Base-by-base conservation (phyloP, 2,329 filamentous ascomycete species). In the Lachnellula willkommii region DNA sequence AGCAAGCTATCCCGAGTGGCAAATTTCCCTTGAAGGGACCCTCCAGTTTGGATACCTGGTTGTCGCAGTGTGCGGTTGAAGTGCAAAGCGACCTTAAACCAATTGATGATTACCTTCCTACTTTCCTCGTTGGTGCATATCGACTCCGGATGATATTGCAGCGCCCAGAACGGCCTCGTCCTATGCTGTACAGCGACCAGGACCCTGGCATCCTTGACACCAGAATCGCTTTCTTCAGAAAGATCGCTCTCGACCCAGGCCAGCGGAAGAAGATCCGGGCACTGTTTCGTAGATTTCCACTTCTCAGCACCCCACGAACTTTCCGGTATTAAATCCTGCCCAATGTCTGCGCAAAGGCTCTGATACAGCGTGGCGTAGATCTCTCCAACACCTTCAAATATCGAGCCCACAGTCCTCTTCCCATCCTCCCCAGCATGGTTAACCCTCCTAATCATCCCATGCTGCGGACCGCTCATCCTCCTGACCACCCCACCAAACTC, bases 91-190 rank as follows among this genome's bases (percentile, higher is more conserved):
- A 77, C 69, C 7, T 68, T 66, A 80, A 84, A 88, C 84, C 86
- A 89, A 58, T 82, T 84, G 43, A 69, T 69, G 35, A 89, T 73
- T 22, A 89, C 67, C 22, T 72, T 70, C 14, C 68, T 74, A 15
- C 82, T 79, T 58, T 78, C 75, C 28, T 75, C 71, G 35, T 81
- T 83, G 36, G 85, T 87, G 69, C 85, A 89, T 32, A 83, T 77
- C 0, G 85, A 88, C 66, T 89, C 86, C 0, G 86, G 85, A 65
- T 89, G 85, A 63, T 87, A 89, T 61, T 89, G 86, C 7, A 89
- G 76, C 1, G 81, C 86, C 77, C 81, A 87, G 57, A 86, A 85
- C 2, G 86, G 86, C 58, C 81, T 82, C 3, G 65, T 61, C 9
- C 57, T 69, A 66, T 89, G 87, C 57, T 73, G 75, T 7, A 79